Conservation (phyloP, 192 early-diverging fungal genomes). For the Chytriomyces confervae region DNA sequence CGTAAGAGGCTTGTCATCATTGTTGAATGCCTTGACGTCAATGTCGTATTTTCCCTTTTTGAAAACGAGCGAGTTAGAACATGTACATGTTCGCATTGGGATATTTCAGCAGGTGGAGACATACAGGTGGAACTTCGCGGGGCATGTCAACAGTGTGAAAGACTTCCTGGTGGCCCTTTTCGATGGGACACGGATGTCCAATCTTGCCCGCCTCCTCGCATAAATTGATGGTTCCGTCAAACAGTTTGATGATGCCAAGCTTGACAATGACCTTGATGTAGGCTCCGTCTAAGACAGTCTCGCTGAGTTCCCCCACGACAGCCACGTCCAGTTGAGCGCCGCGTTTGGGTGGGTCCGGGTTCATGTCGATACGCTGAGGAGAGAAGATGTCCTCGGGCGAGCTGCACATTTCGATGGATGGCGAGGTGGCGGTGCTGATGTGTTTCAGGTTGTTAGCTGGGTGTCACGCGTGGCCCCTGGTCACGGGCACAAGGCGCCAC, state of each 20-base stretch:
- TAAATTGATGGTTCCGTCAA: conserved; percentile 39
- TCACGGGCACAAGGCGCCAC: no score
- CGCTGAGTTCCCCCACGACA: conserved; percentile 46
- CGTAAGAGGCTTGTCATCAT: conserved; percentile 36
- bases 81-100: background rate
- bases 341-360: conserved; percentile 54
- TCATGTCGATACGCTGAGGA: conserved; percentile 40
- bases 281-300: conserved; percentile 47
- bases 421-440: no score
- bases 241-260: conserved; percentile 57
- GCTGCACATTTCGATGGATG: conserved; percentile 36
- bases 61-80: background rate
- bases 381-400: conserved; percentile 41
- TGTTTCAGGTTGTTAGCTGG: no score
- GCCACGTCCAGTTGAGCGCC: conserved; percentile 45
- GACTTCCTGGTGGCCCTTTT: conserved; percentile 52
- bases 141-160: conserved; percentile 51
- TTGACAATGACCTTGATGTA: conserved; percentile 52
- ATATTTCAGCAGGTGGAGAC: background rate
- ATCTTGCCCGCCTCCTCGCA: conserved; percentile 54
- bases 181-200: conserved; percentile 52
- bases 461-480: no score
- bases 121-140: conserved; percentile 54
- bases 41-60: conserved; percentile 47
- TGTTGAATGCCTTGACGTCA: conserved; percentile 39